phyloP scores from a whole-genome alignment of 2,329 filamentous ascomycete species.

The Apiospora marii region DNA sequence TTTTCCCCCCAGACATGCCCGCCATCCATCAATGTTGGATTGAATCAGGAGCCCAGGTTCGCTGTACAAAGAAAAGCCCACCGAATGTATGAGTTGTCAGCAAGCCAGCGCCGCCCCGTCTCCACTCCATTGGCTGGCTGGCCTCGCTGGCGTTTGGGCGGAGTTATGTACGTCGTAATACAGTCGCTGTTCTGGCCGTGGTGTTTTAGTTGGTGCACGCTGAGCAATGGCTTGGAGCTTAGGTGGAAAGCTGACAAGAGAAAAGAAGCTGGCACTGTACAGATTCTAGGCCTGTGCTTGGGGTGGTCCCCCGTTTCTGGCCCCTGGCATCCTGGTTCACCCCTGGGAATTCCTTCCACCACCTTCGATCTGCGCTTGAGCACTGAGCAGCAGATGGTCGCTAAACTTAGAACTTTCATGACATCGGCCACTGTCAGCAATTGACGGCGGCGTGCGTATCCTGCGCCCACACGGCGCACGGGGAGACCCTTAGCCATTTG shows the following conservation, averaged over 20 bases:
- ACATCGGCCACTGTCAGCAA: conserved; percentile 13
- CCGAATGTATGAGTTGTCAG: conserved; percentile 10
- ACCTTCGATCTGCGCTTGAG: conserved; percentile 12
- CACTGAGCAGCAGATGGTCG: conserved; percentile 2
- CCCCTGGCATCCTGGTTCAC: background rate
- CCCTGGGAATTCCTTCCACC: conserved; percentile 17
- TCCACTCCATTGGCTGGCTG: conserved; percentile 1
- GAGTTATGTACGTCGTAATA: conserved; percentile 20
- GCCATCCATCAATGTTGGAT: conserved; percentile 2
- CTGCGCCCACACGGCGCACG: background rate
- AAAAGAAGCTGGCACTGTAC: conserved; percentile 9
- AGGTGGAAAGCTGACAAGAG: too few relatives aligned
- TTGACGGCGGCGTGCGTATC: background rate
- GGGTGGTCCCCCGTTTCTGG: too few relatives aligned
- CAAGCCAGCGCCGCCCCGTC: background rate
- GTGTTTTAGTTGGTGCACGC: background rate
- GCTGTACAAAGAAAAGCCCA: background rate
- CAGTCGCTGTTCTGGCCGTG: background rate
- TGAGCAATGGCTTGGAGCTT: background rate
- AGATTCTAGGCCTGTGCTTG: background rate
- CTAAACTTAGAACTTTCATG: conserved; percentile 21
- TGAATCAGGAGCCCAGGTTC: background rate
- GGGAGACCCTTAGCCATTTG: background rate
- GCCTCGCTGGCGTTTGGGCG: background rate
- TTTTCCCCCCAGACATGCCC: background rate